A percentile compares a stretch with the other conserved stretches of the same genome.
Evolutionary conservation across 2,329 filamentous ascomycete species (phyloP).

Genomic region (Madurella mycetomatis): DNA sequence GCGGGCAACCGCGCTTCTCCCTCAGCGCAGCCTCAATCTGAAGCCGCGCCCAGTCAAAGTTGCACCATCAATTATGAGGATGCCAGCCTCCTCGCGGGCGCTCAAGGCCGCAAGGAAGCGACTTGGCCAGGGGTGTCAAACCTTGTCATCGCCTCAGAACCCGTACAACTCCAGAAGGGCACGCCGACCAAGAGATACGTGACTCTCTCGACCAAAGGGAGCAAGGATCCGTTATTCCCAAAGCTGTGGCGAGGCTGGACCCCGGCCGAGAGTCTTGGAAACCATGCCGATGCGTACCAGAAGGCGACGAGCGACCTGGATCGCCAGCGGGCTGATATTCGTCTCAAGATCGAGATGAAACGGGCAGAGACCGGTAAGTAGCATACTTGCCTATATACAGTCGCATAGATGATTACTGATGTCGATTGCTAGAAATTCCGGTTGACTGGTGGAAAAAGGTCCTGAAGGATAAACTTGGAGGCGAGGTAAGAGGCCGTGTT

Average conservation of each 20-base stretch:
- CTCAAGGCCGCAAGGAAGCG: background rate
- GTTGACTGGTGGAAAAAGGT: slow-evolving; percentile 22
- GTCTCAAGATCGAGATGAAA: slow-evolving; percentile 24
- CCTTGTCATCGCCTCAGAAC: slow-evolving; percentile 19
- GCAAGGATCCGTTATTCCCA: slow-evolving; percentile 22
- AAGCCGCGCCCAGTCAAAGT: background rate
- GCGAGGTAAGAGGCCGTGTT: background rate
- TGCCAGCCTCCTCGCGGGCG: slow-evolving; percentile 9
- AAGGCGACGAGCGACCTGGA: slow-evolving; percentile 19
- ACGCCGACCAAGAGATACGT: slow-evolving; percentile 26
- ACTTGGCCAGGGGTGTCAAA: slow-evolving; percentile 21
- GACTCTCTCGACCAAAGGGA: slow-evolving; percentile 20
- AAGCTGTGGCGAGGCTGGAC: slow-evolving; percentile 20
- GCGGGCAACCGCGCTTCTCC: background rate
- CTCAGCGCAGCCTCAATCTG: background rate
- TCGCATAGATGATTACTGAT: slow-evolving; percentile 2
- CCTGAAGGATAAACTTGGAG: slow-evolving; percentile 3
- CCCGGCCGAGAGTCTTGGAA: slow-evolving; percentile 23
- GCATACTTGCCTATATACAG: too few species aligned
- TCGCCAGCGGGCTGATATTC: slow-evolving; percentile 20
- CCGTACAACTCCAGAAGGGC: slow-evolving; percentile 21
- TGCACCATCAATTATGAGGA: slow-evolving; percentile 15
- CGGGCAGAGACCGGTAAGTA: slow-evolving; percentile 11
- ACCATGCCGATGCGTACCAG: slow-evolving; percentile 23
- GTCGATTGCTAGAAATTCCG: slow-evolving; percentile 14